Evolutionary conservation across 208 protist species (phyloP).

Genomic region (Paratrypanosoma confusum): DNA sequence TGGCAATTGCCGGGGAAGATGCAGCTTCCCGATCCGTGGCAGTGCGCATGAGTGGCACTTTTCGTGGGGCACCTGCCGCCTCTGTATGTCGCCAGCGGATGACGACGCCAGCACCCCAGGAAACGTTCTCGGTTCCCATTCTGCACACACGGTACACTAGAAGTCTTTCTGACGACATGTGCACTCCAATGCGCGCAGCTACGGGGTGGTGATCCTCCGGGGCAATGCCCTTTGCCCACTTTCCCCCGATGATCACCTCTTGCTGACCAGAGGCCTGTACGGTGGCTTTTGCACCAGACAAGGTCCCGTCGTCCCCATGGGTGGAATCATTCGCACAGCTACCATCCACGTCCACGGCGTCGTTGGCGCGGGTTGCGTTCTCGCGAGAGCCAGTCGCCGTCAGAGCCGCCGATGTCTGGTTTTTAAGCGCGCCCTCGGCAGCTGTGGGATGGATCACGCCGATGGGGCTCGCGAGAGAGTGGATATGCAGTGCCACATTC

Average conservation of each 20-base stretch:
- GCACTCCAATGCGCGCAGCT: slow-evolving; percentile 44
- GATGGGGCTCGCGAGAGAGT: slow-evolving; percentile 18
- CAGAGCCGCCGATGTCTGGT: slow-evolving; percentile 11
- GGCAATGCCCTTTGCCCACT: slow-evolving; percentile 41
- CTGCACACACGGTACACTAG: slow-evolving; percentile 66
- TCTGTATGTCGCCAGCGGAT: background rate
- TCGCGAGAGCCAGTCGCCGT: slow-evolving; percentile 6
- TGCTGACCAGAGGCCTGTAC: background rate
- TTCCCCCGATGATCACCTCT: slow-evolving; percentile 20
- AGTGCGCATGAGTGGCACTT: background rate
- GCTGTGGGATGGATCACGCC: slow-evolving; percentile 21
- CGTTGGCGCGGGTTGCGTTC: background rate
- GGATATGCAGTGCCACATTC: slow-evolving; percentile 42
- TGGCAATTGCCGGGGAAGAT: background rate
- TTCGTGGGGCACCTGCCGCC: background rate
- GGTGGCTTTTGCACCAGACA: slow-evolving; percentile 1
- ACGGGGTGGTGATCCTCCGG: slow-evolving; percentile 54
- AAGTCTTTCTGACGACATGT: slow-evolving; percentile 41
- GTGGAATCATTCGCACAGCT: background rate
- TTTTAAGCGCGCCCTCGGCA: slow-evolving; percentile 13
- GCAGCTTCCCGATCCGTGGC: background rate
- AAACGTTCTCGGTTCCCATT: slow-evolving; percentile 8
- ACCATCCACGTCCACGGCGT: background rate
- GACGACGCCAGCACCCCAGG: slow-evolving; percentile 6
- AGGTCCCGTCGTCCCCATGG: background rate